phyloP scores from a whole-genome alignment of 768 basidiomycete genomes.

The Mycena rebaudengoi region DNA sequence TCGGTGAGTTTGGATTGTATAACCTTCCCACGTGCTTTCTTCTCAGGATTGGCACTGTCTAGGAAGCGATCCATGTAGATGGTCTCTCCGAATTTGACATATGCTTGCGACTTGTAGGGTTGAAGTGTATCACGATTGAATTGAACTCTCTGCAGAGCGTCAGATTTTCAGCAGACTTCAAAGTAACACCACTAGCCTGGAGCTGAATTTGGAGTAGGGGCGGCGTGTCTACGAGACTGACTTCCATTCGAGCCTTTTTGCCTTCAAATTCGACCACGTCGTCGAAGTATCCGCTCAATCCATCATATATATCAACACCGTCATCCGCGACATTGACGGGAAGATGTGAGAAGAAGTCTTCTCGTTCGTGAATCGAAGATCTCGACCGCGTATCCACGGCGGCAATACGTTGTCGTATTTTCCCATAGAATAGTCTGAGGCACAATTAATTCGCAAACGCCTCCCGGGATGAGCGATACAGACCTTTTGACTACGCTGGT shows the following conservation, averaged over 20 bases:
- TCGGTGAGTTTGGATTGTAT: slow-evolving; percentile 72
- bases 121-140: slow-evolving; percentile 93
- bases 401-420: slow-evolving; percentile 65
- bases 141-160: slow-evolving; percentile 78
- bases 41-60: slow-evolving; percentile 74
- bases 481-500: slow-evolving; percentile 88
- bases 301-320: slow-evolving; percentile 93
- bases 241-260: slow-evolving; percentile 87
- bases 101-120: slow-evolving; percentile 95
- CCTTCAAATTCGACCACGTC: slow-evolving; percentile 90
- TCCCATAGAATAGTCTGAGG: slow-evolving; percentile 83
- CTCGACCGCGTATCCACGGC: slow-evolving; percentile 48
- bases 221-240: slow-evolving; percentile 85
- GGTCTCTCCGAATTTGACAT: slow-evolving; percentile 88
- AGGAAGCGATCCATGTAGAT: slow-evolving; percentile 94
- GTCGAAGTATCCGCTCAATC: slow-evolving; percentile 90
- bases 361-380: slow-evolving; percentile 79
- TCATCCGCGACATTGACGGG: slow-evolving; percentile 93
- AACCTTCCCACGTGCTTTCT: slow-evolving; percentile 73
- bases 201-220: slow-evolving; percentile 95
- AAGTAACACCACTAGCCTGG: slow-evolving; percentile 63
- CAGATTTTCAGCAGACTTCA: background rate
- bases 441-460: background rate
- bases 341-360: slow-evolving; percentile 92
- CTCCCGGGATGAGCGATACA: background rate